Evolutionary conservation across 352 stramenopile genomes (phyloP).

Genomic region (Globisporangium viniferum): DNA sequence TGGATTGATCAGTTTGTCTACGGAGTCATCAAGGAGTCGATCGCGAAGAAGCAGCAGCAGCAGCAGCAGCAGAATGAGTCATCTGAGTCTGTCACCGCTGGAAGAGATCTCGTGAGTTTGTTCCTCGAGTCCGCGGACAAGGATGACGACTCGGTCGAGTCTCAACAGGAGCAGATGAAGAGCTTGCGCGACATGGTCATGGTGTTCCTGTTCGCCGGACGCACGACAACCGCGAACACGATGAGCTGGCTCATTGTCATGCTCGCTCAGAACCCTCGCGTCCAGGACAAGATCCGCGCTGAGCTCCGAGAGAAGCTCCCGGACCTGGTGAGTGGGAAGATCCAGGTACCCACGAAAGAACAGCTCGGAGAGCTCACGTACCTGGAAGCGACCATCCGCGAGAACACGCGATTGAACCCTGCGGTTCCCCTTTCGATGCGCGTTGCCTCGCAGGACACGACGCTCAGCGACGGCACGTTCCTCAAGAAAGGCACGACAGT

Average conservation of each 20-base stretch:
- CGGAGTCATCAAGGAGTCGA: slow-evolving; percentile 12
- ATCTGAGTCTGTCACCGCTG: too few species aligned
- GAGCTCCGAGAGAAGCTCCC: slow-evolving; percentile 45
- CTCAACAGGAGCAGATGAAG: slow-evolving; percentile 17
- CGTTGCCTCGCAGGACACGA: slow-evolving; percentile 38
- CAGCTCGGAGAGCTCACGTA: slow-evolving; percentile 55
- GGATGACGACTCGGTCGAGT: neutral
- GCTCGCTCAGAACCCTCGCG: slow-evolving; percentile 54
- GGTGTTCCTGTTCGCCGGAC: slow-evolving; percentile 63
- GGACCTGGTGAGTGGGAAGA: slow-evolving; percentile 25
- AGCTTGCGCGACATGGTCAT: slow-evolving; percentile 67
- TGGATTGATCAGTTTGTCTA: slow-evolving; percentile 5
- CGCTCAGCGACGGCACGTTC: slow-evolving; percentile 48
- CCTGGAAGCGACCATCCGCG: slow-evolving; percentile 55
- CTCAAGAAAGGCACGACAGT: slow-evolving; percentile 32
- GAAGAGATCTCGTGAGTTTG: slow-evolving; percentile 8
- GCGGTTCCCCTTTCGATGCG: slow-evolving; percentile 31
- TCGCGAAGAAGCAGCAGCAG: neutral
- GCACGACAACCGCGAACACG: slow-evolving; percentile 71
- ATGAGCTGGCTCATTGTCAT: slow-evolving; percentile 80
- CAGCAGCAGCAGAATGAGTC: neutral
- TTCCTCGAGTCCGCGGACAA: slow-evolving; percentile 4
- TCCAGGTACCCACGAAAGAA: slow-evolving; percentile 36
- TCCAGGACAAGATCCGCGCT: slow-evolving; percentile 39
- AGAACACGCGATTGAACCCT: slow-evolving; percentile 66